phyloP scores from a whole-genome alignment of 2,329 filamentous ascomycete genomes.

The Trichoderma breve region DNA sequence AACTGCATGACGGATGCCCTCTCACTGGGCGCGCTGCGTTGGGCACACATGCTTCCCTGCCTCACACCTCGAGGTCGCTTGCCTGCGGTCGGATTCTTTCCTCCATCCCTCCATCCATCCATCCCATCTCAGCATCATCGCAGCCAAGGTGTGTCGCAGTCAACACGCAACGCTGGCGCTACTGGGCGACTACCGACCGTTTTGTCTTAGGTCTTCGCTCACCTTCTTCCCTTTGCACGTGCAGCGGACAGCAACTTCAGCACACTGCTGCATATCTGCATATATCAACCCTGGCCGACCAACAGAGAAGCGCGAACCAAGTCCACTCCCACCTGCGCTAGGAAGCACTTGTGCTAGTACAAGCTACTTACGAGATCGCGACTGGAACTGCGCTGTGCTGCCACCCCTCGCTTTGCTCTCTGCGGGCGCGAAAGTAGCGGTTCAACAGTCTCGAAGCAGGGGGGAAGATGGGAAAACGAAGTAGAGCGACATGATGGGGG shows the following conservation, averaged over 20 bases:
- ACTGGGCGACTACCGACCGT: neutral
- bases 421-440: neutral
- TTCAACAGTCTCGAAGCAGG: neutral
- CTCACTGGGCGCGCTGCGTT: neutral
- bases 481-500: neutral
- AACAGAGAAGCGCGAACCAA: neutral
- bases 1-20: neutral
- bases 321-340: neutral
- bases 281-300: neutral
- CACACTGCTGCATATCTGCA: neutral
- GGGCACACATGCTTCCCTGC: constrained; percentile 6
- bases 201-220: neutral
- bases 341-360: neutral
- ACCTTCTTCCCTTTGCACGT: neutral
- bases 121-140: neutral
- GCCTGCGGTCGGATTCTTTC: neutral
- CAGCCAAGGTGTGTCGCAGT: neutral
- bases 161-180: neutral
- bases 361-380: neutral
- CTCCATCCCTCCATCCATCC: neutral
- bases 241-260: neutral
- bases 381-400: neutral
- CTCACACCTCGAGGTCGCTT: neutral
- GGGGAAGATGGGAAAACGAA: neutral
- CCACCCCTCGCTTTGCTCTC: neutral